A percentile compares a stretch with the other conserved stretches of the same genome.
Conservation (phyloP, 495 filamentous ascomycete species). For the Podospora appendiculata region DNA sequence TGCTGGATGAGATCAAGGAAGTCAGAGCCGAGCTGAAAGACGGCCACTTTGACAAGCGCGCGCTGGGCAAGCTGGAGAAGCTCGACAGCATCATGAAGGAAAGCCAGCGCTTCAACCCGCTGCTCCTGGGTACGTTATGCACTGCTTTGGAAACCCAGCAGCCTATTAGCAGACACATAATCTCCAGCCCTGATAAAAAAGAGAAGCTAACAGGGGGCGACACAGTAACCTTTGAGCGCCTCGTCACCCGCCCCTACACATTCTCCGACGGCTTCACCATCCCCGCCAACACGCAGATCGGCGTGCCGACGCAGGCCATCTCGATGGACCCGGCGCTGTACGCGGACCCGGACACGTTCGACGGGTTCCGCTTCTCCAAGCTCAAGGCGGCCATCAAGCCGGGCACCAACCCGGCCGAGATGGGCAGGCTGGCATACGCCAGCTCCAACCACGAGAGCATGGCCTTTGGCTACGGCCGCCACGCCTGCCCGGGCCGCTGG, state of each 20-base stretch:
- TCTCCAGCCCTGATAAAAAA: no score
- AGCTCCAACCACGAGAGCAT: conserved; percentile 25
- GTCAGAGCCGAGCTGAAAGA: conserved; percentile 12
- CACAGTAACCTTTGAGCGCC: conserved; percentile 14
- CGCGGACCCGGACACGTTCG: conserved; percentile 10
- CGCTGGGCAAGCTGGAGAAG: conserved; percentile 40
- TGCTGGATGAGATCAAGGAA: conserved; percentile 32
- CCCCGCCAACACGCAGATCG: conserved; percentile 39
- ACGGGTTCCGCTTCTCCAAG: conserved; percentile 1
- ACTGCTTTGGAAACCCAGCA: no score
- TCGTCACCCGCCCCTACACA: conserved; percentile 27
- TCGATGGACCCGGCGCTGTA: conserved; percentile 37
- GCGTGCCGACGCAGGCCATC: conserved; percentile 21
- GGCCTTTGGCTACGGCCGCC: conserved; percentile 42
- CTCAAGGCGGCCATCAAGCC: conserved; percentile 3
- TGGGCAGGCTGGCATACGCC: neutral
- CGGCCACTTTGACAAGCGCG: conserved; percentile 31
- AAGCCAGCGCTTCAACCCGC: conserved; percentile 27
- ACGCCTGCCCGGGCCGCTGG: conserved; percentile 46
- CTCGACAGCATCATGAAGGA: conserved; percentile 46
- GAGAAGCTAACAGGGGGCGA: neutral
- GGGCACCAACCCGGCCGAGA: neutral
- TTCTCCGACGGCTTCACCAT: conserved; percentile 41
- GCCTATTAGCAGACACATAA: no score
- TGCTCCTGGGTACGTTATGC: conserved; percentile 1